phyloP scores from a whole-genome alignment of 2,329 filamentous ascomycete species.

The Exophiala xenobiotica region DNA sequence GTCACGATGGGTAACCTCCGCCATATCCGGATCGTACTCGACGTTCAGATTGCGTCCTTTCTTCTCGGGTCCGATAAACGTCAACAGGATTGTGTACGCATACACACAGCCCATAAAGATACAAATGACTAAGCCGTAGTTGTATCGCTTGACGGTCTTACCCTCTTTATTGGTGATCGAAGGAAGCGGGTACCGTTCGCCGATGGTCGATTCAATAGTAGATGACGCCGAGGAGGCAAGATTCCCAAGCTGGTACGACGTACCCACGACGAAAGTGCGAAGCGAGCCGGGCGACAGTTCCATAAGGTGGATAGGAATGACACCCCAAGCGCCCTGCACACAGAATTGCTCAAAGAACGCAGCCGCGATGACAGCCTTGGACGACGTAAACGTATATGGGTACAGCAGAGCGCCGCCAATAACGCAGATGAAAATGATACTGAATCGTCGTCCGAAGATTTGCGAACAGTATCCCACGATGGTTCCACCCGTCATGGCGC shows the following conservation, averaged over 20 bases:
- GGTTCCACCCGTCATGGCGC: slow-evolving; percentile 68
- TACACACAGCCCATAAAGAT: slow-evolving; percentile 90
- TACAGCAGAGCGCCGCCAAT: slow-evolving; percentile 76
- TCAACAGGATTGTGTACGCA: slow-evolving; percentile 56
- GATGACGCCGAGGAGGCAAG: slow-evolving; percentile 62
- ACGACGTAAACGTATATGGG: slow-evolving; percentile 71
- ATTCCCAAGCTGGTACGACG: slow-evolving; percentile 64
- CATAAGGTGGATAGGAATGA: slow-evolving; percentile 69
- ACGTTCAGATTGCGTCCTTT: slow-evolving; percentile 49
- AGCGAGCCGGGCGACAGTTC: slow-evolving; percentile 61
- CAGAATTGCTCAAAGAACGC: slow-evolving; percentile 84
- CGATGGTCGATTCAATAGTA: slow-evolving; percentile 74
- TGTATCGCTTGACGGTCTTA: slow-evolving; percentile 52
- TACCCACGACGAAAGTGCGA: slow-evolving; percentile 63
- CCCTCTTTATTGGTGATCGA: slow-evolving; percentile 46
- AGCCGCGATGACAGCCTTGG: slow-evolving; percentile 67
- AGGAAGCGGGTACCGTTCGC: slow-evolving; percentile 70
- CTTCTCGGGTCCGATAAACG: slow-evolving; percentile 50
- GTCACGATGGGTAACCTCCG: slow-evolving; percentile 36
- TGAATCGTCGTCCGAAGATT: slow-evolving; percentile 67
- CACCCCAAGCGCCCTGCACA: slow-evolving; percentile 74
- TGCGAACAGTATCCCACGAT: slow-evolving; percentile 66
- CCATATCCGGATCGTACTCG: slow-evolving; percentile 48
- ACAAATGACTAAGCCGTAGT: slow-evolving; percentile 81
- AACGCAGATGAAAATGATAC: slow-evolving; percentile 63